Evolutionary conservation across 1,284 basidiomycete genomes (phyloP).

Genomic region (Malassezia caprae): DNA sequence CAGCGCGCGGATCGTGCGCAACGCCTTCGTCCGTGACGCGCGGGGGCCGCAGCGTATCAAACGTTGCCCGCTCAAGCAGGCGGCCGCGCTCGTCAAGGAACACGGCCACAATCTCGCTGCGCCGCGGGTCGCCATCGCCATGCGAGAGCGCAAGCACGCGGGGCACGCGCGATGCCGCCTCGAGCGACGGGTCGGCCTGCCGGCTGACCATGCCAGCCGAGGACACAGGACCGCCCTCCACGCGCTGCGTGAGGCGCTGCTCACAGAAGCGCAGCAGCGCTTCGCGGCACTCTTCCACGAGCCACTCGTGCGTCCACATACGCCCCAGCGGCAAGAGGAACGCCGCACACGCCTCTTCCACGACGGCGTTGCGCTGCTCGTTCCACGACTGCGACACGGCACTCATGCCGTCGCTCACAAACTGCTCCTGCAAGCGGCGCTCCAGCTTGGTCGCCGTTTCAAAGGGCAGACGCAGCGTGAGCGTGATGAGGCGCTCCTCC

Average conservation of each 20-base stretch:
- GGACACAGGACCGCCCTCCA: slow-evolving; percentile 60
- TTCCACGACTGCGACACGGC: slow-evolving; percentile 88
- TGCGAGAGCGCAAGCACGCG: slow-evolving; percentile 85
- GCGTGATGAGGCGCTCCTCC: slow-evolving; percentile 69
- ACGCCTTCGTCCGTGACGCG: slow-evolving; percentile 48
- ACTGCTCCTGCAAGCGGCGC: slow-evolving; percentile 61
- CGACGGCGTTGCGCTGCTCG: slow-evolving; percentile 66
- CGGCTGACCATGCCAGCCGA: slow-evolving; percentile 48
- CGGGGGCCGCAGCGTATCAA: slow-evolving; percentile 57
- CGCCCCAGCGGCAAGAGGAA: slow-evolving; percentile 70
- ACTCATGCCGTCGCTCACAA: slow-evolving; percentile 72
- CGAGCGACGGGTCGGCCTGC: slow-evolving; percentile 45
- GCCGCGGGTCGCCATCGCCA: slow-evolving; percentile 84
- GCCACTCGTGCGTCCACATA: slow-evolving; percentile 79
- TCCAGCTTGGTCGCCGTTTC: slow-evolving; percentile 30
- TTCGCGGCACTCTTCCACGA: slow-evolving; percentile 84
- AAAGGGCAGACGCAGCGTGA: slow-evolving; percentile 58
- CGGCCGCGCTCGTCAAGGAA: slow-evolving; percentile 79
- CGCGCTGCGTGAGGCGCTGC: slow-evolving; percentile 40
- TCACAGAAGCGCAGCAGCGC: slow-evolving; percentile 34
- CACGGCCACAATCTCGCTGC: slow-evolving; percentile 75
- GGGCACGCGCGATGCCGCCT: slow-evolving; percentile 60
- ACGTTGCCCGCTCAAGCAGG: slow-evolving; percentile 72
- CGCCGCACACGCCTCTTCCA: slow-evolving; percentile 67
- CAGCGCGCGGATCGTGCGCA: slow-evolving; percentile 51